Conservation (phyloP, 2,329 filamentous ascomycete species). For the Rachicladosporium sp. region DNA sequence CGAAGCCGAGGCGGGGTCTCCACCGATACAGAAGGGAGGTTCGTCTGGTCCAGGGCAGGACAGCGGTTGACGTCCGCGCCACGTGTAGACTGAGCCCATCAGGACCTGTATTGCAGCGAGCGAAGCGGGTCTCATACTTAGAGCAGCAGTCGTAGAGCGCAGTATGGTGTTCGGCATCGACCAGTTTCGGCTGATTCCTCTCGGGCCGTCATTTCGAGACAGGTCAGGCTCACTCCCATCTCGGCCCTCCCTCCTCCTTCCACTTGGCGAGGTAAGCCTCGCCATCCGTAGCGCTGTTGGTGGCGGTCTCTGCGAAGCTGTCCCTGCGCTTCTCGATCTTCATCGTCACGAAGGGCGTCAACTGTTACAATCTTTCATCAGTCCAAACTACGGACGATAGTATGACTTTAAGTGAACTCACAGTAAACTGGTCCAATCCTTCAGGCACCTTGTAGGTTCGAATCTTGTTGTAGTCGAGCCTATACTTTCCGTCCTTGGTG, state of each 20-base stretch:
- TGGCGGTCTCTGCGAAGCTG: slow-evolving; percentile 32
- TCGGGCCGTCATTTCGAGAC: neutral
- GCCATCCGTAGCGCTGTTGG: slow-evolving; percentile 16
- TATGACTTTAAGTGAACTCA: slow-evolving; percentile 24
- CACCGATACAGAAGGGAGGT: too few species aligned
- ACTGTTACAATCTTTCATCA: slow-evolving; percentile 34
- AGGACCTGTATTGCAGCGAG: too few species aligned
- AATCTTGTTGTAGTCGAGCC: slow-evolving; percentile 76
- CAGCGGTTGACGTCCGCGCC: too few species aligned
- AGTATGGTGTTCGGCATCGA: too few species aligned
- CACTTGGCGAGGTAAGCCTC: slow-evolving; percentile 22
- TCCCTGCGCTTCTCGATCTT: slow-evolving; percentile 43
- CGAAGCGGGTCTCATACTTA: too few species aligned
- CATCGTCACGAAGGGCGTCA: slow-evolving; percentile 65
- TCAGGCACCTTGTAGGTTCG: slow-evolving; percentile 74
- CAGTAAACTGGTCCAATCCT: slow-evolving; percentile 58
- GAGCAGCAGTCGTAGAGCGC: too few species aligned
- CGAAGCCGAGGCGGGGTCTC: too few species aligned
- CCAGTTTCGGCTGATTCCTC: neutral
- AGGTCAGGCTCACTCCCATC: neutral
- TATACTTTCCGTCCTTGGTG: slow-evolving; percentile 71
- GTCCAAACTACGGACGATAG: neutral
- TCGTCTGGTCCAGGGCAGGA: too few species aligned
- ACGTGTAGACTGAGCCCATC: too few species aligned
- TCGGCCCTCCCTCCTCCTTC: slow-evolving; percentile 20